A percentile compares a stretch with the other conserved stretches of the same genome.
These are phyloP conservation scores for Ampelocalamus luodianensis DNA, from an alignment of 176 grass and related monocot genomes.

Conservation along the genomic window DNA sequence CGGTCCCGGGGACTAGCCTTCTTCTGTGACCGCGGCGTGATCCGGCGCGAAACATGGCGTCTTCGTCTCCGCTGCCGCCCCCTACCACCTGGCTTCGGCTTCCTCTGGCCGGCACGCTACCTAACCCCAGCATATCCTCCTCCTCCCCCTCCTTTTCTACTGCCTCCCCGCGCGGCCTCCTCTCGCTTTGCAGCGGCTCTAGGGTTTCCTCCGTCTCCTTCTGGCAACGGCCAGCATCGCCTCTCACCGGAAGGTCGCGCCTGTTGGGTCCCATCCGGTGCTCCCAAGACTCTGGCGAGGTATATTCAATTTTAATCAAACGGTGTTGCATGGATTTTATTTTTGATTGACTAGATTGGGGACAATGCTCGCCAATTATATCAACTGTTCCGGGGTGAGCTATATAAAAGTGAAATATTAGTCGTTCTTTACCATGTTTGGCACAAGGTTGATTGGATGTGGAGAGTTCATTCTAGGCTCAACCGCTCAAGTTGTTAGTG, in stretches of 20 bases:
- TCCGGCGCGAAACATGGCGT: slow-evolving; percentile 26
- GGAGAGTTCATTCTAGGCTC: background rate
- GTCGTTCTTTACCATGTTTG: background rate
- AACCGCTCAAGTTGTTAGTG: background rate
- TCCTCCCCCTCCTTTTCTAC: background rate
- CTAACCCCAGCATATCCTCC: background rate
- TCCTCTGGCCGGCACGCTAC: background rate
- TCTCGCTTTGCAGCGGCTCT: slow-evolving; percentile 10
- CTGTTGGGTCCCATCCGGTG: slow-evolving; percentile 8
- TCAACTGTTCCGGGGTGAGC: background rate
- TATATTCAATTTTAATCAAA: slow-evolving; percentile 6
- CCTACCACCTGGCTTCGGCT: background rate
- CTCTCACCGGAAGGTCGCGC: slow-evolving; percentile 9
- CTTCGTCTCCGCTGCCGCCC: background rate
- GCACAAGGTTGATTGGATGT: background rate
- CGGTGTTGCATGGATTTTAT: background rate
- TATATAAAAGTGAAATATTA: background rate
- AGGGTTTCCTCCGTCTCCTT: slow-evolving; percentile 34
- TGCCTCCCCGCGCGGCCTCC: background rate
- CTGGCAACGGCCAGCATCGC: background rate
- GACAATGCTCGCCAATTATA: background rate
- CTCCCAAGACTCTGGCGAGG: slow-evolving; percentile 38
- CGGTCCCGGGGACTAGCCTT: background rate
- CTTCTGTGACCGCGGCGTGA: background rate
- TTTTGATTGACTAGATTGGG: background rate